Base-by-base conservation (phyloP, 2,329 filamentous ascomycete genomes). In the Cryphonectria carpinicola region DNA sequence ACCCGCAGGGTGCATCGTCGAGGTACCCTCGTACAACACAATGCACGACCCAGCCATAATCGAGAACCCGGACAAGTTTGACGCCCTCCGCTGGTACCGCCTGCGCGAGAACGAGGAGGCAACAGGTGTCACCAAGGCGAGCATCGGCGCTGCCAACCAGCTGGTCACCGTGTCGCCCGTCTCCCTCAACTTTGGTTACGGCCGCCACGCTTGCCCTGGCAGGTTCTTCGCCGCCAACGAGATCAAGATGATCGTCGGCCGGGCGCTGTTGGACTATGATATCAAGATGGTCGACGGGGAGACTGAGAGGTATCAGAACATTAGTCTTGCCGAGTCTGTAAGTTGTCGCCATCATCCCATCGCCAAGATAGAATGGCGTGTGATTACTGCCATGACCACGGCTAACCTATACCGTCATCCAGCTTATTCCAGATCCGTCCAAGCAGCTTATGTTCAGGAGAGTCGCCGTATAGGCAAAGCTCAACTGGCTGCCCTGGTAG, bases 1-100 rank as follows among this genome's bases (percentile, higher is more conserved):
- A 13, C 83, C 84, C 0, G 77, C 80, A 1, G 84, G 83, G 39
- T 81, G 81, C 7, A 78, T 80, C n/a, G 79, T 86, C 43, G 80
- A 85, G 70, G 77, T 83, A 0, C 80, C 84, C 0, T 72, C 79
- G 17, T 76, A 79, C 25, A 80, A 79, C 39, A 74, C 82, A 70
- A 78, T 77, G 64, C 74, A 74, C 3, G 84, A 86, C 74, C 75
- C 79, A 11, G 78, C 78, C 1, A 73, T 79, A 64, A 81, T 81
- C 72, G 74, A 78, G 0, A 72, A 82, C 62, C 78, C 82, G 0
- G 76, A 80, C 17, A 74, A 77, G 35, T 84, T 83, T 74, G 80
- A 83, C 71, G 78, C 78, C 2, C 75, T 82, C 62, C 79, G 82
- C 11, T 83, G 82, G 75, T 80, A 77, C 76, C 78, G 78, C 52